Percentiles rank a stretch among this genome's conserved stretches.
Evolutionary conservation across 2,329 filamentous ascomycete species (phyloP).

Genomic region (Trichoderma atroviride): DNA sequence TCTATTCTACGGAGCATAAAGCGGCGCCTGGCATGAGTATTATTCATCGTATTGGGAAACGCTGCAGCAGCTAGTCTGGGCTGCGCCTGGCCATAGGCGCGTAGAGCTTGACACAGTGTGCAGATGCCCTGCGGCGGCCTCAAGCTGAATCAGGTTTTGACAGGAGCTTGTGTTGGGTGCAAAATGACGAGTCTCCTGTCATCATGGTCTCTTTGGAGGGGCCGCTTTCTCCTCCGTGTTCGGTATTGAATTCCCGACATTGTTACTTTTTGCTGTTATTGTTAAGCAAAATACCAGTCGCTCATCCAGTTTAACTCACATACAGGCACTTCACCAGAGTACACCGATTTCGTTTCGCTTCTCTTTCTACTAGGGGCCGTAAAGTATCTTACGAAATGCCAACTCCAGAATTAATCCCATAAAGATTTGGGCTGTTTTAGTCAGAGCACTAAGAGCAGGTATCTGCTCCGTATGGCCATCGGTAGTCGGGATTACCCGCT

Average conservation of each 20-base stretch:
- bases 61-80: not conserved
- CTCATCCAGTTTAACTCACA: not conserved
- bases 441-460: not conserved
- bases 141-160: conserved; percentile 5
- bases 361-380: not conserved
- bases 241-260: not conserved
- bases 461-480: conserved; percentile 16
- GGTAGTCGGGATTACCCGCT: conserved; percentile 25
- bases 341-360: not conserved
- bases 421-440: conserved; percentile 8
- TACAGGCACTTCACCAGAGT: not conserved
- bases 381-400: not conserved
- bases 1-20: not conserved
- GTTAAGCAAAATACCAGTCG: not conserved
- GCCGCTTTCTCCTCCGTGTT: not conserved
- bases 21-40: not conserved
- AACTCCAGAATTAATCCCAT: not conserved
- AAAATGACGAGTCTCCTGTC: conserved; percentile 22
- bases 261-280: not conserved
- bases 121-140: not conserved
- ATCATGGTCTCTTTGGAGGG: not conserved
- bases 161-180: conserved; percentile 13
- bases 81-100: not conserved
- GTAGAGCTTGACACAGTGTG: conserved; percentile 3
- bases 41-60: not conserved